Conservation (phyloP, 139 green algal genomes). For the Chloropicon primus region DNA sequence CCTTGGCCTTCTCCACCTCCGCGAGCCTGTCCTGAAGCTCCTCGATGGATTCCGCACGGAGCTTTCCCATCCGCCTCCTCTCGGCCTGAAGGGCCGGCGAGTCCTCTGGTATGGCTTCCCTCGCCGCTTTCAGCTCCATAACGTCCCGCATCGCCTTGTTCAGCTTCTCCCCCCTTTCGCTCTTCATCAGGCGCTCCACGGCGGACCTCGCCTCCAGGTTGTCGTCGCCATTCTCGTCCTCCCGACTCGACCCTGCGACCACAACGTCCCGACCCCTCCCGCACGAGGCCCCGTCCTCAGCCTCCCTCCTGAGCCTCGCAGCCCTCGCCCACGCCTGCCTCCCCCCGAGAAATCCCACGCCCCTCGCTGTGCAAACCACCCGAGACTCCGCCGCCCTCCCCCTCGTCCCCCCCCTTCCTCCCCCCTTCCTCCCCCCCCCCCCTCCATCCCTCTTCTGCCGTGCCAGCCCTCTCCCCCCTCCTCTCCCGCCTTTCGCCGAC, state of each 20-base stretch:
- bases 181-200: neutral
- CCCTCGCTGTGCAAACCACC: too few relatives aligned
- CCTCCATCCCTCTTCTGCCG: too few relatives aligned
- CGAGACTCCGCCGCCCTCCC: too few relatives aligned
- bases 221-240: neutral
- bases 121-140: neutral
- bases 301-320: too few relatives aligned
- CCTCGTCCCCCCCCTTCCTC: too few relatives aligned
- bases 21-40: neutral
- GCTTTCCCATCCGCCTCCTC: neutral
- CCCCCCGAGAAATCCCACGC: too few relatives aligned
- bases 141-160: neutral
- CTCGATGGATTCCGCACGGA: neutral
- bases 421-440: too few relatives aligned
- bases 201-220: neutral
- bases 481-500: too few relatives aligned
- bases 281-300: neutral
- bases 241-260: neutral
- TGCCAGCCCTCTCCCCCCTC: too few relatives aligned
- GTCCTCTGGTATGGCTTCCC: neutral
- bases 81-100: neutral
- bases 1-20: neutral
- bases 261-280: too few relatives aligned
- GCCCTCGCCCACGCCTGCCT: too few relatives aligned
- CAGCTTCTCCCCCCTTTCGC: neutral